Base-by-base conservation (phyloP, 108 stramenopile species). In the Skeletonema marinoi region DNA sequence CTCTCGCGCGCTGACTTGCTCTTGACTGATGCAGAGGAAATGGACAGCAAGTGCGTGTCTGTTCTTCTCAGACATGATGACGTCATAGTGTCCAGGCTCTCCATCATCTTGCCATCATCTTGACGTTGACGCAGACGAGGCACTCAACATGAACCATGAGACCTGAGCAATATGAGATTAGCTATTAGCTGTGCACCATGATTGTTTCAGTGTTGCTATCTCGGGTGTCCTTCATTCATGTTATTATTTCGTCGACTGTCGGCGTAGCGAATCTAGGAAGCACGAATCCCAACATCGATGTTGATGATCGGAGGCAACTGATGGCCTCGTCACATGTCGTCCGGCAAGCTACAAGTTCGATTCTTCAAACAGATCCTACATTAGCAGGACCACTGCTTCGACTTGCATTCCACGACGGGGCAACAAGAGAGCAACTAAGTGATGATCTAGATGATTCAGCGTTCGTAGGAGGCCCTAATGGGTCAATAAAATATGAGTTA, bases 351-450 rank as follows among this genome's bases (percentile, higher is more conserved):
- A 44, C 62, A 13, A 48, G 46, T 4, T 4, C 32, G 7, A 63
- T 61, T 64, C 70, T 77, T 11, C 19, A 19, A 14, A 46, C 58
- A 17, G 74, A 80, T 44, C 67, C 75, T 21, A 36, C 78, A 10
- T 60, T 89, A 44, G 82, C 85, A 19, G 89, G 85, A 2, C 67
- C 85, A 3, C 19, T 88, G 29, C 32, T 90, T 3, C 68, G 87
- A 14, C 64, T 90, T 12, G 87, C 89, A 51, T 90, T 90, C 85
- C 87, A 90, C 65, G 87, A 88, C 71, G 89, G 83, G 11, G 73
- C 87, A 12, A 87, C 87, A 14, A 68, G 61, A 51, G 81, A 87
- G 65, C 38, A 46, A 50, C 11, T 36, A 16, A 61, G 32, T 31
- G 50, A 71, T 30, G 48, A 59, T 25, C n/a, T 38, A 38, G 48